Evolutionary conservation across 805 yeast genomes (phyloP).

Genomic region (Candida railenensis): DNA sequence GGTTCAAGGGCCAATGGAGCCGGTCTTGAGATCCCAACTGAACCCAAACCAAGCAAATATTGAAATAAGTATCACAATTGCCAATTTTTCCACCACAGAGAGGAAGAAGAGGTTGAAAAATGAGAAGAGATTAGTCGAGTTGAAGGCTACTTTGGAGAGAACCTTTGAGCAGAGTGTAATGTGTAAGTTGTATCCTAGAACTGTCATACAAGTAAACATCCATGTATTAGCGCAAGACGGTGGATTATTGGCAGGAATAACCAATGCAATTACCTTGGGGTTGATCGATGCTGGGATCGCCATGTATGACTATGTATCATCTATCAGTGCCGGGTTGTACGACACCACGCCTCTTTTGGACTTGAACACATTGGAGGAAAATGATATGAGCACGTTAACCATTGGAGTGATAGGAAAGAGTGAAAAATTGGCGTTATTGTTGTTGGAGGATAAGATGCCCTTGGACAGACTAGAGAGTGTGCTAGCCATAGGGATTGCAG

Average conservation of each 20-base stretch:
- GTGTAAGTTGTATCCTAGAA: slow-evolving; percentile 74
- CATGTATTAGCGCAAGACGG: slow-evolving; percentile 91
- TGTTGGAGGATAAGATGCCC: slow-evolving; percentile 83
- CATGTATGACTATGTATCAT: slow-evolving; percentile 84
- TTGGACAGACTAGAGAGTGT: slow-evolving; percentile 75
- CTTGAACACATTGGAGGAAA: slow-evolving; percentile 78
- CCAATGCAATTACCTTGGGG: slow-evolving; percentile 86
- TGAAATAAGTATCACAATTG: slow-evolving; percentile 63
- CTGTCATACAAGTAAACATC: slow-evolving; percentile 70
- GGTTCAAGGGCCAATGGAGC: slow-evolving; percentile 90
- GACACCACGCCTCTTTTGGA: slow-evolving; percentile 79
- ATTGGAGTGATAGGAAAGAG: slow-evolving; percentile 82
- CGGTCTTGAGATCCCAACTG: slow-evolving; percentile 52
- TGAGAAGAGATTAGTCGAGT: slow-evolving; percentile 70
- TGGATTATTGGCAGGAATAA: slow-evolving; percentile 72
- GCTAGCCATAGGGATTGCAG: slow-evolving; percentile 80
- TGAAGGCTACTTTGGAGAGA: slow-evolving; percentile 63
- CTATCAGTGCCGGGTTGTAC: slow-evolving; percentile 75
- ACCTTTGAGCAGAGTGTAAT: slow-evolving; percentile 76
- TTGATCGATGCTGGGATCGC: slow-evolving; percentile 94
- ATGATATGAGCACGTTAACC: slow-evolving; percentile 77
- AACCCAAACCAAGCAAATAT: slow-evolving; percentile 55
- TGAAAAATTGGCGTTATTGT: slow-evolving; percentile 72
- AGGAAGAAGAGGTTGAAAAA: slow-evolving; percentile 66
- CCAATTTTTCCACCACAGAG: slow-evolving; percentile 79